Evolutionary conservation across 2,329 filamentous ascomycete species (phyloP), one percentile per base, ranked within the genome.

Genomic region (Talaromyces funiculosus): DNA sequence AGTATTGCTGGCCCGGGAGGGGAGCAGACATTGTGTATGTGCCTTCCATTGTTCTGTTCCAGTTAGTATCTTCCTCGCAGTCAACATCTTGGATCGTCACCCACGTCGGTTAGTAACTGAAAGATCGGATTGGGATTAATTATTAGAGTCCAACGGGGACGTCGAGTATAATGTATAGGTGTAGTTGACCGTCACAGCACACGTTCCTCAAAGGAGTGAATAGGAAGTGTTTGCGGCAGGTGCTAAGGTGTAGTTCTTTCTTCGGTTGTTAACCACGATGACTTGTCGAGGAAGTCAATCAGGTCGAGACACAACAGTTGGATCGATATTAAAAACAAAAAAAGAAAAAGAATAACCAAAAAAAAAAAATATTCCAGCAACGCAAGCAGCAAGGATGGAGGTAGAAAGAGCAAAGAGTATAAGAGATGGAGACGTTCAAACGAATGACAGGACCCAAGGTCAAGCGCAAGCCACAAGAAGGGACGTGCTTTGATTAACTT

Each of bases 1-100:
- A 92, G 81, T 92, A 95, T 62, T 87, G 84, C 77, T 90, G 88
- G 63, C 83, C 86, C 81, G 90, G 85, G 69, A 82, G 75, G 75
- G 78, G 75, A 61, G 76, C 72, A 71, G 78, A 77, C 69, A 80
- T 77, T 64, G 77, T 72, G 69, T 82, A 82, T 83, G 85, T 69
- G 77, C 84, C 75, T 71, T 90, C 88, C 88, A 91, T 91, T 79
- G 77, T 61, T 29, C 33, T 51, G 16, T 10, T 33, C 20, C 22
- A 37, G 38, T 40, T 29, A 55, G 37, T 16, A n/a, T 22, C n/a
- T 22, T 40, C 18, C 3, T 33, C 24, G 31, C 20, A 26, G 31
- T 58, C 38, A 26, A 18, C 6, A 33, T 33, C 20, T 35, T 3
- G 29, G 9, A 37, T 43, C 12, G 38, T 14, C n/a, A 51, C 59